These are phyloP conservation scores for Tolypocladium nubicola DNA, from an alignment of 2,329 filamentous ascomycete species.

Conservation along the genomic window DNA sequence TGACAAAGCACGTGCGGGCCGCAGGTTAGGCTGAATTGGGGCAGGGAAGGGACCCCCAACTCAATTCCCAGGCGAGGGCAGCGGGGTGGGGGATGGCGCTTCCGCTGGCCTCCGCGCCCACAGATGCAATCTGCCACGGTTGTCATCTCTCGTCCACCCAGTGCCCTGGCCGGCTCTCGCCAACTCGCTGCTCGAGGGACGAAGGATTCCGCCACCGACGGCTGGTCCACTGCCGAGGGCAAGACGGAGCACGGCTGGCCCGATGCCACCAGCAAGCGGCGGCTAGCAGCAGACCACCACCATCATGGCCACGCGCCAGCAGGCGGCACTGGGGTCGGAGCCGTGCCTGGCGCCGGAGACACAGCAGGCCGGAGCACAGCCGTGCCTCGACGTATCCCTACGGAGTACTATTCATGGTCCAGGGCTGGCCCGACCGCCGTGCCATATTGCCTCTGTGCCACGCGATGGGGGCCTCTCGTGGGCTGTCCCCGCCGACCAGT, in stretches of 20 bases:
- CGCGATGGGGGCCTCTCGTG: neutral
- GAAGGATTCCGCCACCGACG: neutral
- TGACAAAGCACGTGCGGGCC: constrained; percentile 4
- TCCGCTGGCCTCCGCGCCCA: neutral
- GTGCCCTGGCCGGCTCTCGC: neutral
- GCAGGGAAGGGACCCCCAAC: constrained; percentile 1
- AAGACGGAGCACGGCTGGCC: neutral
- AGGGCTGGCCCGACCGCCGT: neutral
- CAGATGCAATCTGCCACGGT: neutral
- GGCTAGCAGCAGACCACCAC: neutral
- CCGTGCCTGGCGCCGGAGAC: neutral
- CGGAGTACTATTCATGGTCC: neutral
- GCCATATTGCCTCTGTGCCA: neutral
- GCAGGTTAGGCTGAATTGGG: neutral
- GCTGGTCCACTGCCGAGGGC: neutral
- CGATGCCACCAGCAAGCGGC: neutral
- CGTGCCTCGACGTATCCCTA: no score
- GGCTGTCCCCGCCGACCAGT: neutral
- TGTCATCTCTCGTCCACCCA: neutral
- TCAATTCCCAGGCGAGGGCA: constrained; percentile 2
- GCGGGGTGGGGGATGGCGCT: neutral
- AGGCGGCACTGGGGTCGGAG: neutral
- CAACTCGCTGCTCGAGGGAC: neutral
- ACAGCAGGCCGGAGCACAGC: neutral
- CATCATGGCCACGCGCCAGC: neutral